Evolutionary conservation across 352 stramenopile genomes (phyloP).

Genomic region (Aphanomyces invadans): DNA sequence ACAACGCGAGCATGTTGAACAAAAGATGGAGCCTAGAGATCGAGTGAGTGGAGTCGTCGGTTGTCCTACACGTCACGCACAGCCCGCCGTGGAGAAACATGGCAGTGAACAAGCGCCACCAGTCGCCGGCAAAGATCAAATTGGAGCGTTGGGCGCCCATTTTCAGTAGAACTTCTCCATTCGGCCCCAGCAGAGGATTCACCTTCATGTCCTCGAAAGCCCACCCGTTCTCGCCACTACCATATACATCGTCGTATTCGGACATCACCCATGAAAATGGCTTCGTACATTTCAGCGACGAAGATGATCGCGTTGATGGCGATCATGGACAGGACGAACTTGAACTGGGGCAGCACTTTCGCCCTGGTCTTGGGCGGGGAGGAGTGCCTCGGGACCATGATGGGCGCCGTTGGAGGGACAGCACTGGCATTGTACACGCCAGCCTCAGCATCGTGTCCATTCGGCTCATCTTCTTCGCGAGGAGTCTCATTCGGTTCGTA

Average conservation of each 20-base stretch:
- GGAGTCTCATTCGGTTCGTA: background rate
- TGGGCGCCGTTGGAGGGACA: too few relatives aligned
- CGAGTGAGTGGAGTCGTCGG: too few relatives aligned
- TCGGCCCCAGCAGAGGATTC: conserved; percentile 66
- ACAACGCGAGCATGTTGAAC: conserved; percentile 47
- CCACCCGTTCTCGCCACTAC: conserved; percentile 57
- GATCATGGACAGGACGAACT: conserved; percentile 20
- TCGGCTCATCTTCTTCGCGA: background rate
- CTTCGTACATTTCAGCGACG: conserved; percentile 22
- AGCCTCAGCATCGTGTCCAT: too few relatives aligned
- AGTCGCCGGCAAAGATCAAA: conserved; percentile 51
- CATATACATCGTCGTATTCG: background rate
- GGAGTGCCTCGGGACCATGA: too few relatives aligned
- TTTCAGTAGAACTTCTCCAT: conserved; percentile 36
- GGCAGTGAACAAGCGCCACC: conserved; percentile 50
- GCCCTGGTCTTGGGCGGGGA: background rate
- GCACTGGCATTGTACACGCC: too few relatives aligned
- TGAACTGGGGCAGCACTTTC: conserved; percentile 18
- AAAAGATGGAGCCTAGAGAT: conserved; percentile 43
- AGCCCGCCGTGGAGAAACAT: conserved; percentile 66
- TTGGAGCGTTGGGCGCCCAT: conserved; percentile 41
- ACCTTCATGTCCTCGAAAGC: conserved; percentile 45
- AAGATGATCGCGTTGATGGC: conserved; percentile 22
- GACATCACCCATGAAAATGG: too few relatives aligned
- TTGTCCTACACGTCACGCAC: too few relatives aligned